Conservation (phyloP, 2,329 filamentous ascomycete species). For the Tolypocladium endophyticum region DNA sequence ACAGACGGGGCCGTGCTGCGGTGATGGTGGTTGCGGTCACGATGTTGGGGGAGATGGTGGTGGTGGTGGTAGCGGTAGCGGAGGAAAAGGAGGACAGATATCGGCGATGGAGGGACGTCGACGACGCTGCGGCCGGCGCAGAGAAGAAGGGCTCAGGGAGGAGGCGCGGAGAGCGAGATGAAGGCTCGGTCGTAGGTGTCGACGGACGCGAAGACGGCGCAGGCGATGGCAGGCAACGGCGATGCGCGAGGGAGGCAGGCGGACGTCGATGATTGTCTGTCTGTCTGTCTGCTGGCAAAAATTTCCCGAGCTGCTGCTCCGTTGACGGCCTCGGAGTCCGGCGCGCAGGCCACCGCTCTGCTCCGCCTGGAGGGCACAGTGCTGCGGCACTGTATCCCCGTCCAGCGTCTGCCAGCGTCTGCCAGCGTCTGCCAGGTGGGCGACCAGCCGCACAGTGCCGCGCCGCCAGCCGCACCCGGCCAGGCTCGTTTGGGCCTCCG, state of each 20-base stretch:
- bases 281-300: constrained; percentile 15
- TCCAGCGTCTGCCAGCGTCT: too few relatives aligned
- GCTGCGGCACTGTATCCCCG: background rate
- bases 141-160: background rate
- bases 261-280: constrained; percentile 10
- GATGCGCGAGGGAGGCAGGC: background rate
- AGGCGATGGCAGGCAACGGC: background rate
- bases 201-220: background rate
- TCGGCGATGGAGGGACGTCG: background rate
- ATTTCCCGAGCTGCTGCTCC: constrained; percentile 21
- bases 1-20: background rate
- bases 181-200: background rate
- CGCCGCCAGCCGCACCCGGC: background rate
- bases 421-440: too few relatives aligned
- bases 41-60: background rate
- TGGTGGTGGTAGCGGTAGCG: background rate
- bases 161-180: background rate
- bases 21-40: background rate
- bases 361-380: background rate
- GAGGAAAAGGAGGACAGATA: background rate
- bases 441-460: background rate
- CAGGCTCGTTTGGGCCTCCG: too few relatives aligned
- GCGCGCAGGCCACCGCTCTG: constrained; percentile 1
- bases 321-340: constrained; percentile 27
- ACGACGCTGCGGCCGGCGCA: background rate